Conservation (phyloP, 805 yeast genomes). For the Zygosaccharomyces rouxii region DNA sequence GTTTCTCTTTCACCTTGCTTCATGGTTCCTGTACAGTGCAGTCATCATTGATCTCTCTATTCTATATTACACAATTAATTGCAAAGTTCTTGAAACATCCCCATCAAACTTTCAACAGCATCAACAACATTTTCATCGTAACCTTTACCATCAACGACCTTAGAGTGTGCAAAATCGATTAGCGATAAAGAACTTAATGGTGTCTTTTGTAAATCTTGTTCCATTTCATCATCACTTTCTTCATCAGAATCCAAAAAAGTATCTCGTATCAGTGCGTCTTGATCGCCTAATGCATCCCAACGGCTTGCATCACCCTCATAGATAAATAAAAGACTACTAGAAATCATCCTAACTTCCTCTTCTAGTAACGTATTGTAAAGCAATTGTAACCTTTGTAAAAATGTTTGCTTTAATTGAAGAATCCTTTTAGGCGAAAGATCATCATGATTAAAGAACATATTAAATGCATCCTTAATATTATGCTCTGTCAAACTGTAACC, state of each 20-base stretch:
- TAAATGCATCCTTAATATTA: constrained; percentile 44
- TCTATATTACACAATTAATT: constrained; percentile 3
- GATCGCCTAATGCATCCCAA: constrained; percentile 44
- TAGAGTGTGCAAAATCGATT: constrained; percentile 91
- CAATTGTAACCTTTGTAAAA: constrained; percentile 56
- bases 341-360: constrained; percentile 59
- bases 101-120: constrained; percentile 64
- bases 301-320: constrained; percentile 61
- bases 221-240: constrained; percentile 35
- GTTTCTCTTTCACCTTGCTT: no score
- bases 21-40: not conserved
- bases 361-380: constrained; percentile 61
- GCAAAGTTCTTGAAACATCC: constrained; percentile 34
- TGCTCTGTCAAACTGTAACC: constrained; percentile 57
- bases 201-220: constrained; percentile 25
- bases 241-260: constrained; percentile 33
- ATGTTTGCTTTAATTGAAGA: constrained; percentile 41
- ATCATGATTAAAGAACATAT: constrained; percentile 42
- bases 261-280: constrained; percentile 40
- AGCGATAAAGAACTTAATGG: constrained; percentile 55
- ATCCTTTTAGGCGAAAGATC: constrained; percentile 33
- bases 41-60: not conserved
- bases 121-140: constrained; percentile 64
- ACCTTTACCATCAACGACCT: constrained; percentile 54
- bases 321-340: constrained; percentile 68